Conservation (phyloP, 2,329 filamentous ascomycete species). For the Xylariales sp. region DNA sequence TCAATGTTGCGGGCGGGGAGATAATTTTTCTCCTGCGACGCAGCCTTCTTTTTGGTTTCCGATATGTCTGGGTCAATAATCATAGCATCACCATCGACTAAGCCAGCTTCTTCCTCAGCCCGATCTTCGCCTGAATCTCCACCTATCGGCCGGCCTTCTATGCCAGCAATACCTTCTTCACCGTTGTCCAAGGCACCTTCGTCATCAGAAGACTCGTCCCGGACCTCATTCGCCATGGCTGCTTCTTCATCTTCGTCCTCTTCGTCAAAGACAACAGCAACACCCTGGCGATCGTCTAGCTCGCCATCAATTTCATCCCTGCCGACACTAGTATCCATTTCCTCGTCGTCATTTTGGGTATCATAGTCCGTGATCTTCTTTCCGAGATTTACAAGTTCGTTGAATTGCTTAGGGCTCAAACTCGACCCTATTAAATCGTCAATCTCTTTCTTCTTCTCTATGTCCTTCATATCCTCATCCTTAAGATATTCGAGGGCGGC, state of each 20-base stretch:
- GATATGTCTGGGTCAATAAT: conserved; percentile 78
- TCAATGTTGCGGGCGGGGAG: conserved; percentile 92
- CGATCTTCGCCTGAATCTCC: conserved; percentile 61
- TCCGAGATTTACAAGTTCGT: conserved; percentile 92
- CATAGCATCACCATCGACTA: conserved; percentile 78
- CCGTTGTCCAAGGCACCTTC: conserved; percentile 74
- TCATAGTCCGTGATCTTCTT: conserved; percentile 99
- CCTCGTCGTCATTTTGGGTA: conserved; percentile 93
- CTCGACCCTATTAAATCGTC: conserved; percentile 90
- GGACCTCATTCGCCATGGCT: conserved; percentile 83
- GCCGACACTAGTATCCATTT: conserved; percentile 76
- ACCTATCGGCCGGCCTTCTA: conserved; percentile 63
- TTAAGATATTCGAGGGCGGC: conserved; percentile 91
- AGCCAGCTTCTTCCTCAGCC: conserved; percentile 61
- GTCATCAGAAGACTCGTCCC: conserved; percentile 86
- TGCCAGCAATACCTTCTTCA: conserved; percentile 67
- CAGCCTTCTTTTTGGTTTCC: conserved; percentile 58
- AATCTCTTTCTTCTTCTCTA: conserved; percentile 97
- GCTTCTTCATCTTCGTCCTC: conserved; percentile 87
- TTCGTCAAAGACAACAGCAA: conserved; percentile 96
- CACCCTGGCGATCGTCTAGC: conserved; percentile 93
- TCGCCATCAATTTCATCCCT: conserved; percentile 76
- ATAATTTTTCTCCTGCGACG: conserved; percentile 67
- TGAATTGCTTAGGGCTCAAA: conserved; percentile 90
- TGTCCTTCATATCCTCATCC: conserved; percentile 94